Percentiles rank a stretch among this genome's conserved stretches.
Evolutionary conservation across 2,329 filamentous ascomycete species (phyloP).

Genomic region (Plenodomus biglobosus): DNA sequence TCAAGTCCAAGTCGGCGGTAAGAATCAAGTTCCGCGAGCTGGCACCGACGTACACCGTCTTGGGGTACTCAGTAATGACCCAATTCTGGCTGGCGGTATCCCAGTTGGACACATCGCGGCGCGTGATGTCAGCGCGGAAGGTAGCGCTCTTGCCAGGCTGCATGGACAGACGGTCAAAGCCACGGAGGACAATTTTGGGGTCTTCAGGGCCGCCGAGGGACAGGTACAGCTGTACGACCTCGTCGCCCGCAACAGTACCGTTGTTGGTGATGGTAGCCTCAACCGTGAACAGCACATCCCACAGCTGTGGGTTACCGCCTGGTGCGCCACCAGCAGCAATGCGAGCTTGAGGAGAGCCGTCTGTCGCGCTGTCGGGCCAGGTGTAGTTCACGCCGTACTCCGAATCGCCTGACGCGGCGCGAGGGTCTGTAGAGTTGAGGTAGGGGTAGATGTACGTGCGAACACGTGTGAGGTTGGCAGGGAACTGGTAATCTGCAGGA

Average conservation of each 20-base stretch:
- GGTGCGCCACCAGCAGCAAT: constrained; percentile 65
- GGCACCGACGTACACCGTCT: constrained; percentile 62
- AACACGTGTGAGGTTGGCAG: constrained; percentile 57
- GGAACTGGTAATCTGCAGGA: constrained; percentile 68
- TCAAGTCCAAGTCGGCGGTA: constrained; percentile 31
- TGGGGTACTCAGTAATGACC: constrained; percentile 62
- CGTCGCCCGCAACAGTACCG: constrained; percentile 65
- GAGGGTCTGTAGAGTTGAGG: constrained; percentile 64
- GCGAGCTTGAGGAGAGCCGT: constrained; percentile 60
- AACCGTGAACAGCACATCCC: constrained; percentile 69
- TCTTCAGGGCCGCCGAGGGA: constrained; percentile 78
- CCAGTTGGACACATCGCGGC: constrained; percentile 88
- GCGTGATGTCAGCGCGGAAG: constrained; percentile 70
- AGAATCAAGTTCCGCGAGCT: constrained; percentile 61
- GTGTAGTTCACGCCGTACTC: constrained; percentile 61
- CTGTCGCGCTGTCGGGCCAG: constrained; percentile 60
- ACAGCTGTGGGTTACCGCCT: constrained; percentile 64
- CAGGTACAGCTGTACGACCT: constrained; percentile 75
- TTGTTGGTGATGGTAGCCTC: constrained; percentile 72
- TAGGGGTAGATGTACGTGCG: constrained; percentile 69
- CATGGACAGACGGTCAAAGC: constrained; percentile 77
- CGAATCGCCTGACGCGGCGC: constrained; percentile 59
- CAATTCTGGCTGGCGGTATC: constrained; percentile 79
- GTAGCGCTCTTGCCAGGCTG: constrained; percentile 65
- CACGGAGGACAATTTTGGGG: constrained; percentile 66